Conservation (phyloP, 2,329 filamentous ascomycete species). For the Diaporthe sp. region DNA sequence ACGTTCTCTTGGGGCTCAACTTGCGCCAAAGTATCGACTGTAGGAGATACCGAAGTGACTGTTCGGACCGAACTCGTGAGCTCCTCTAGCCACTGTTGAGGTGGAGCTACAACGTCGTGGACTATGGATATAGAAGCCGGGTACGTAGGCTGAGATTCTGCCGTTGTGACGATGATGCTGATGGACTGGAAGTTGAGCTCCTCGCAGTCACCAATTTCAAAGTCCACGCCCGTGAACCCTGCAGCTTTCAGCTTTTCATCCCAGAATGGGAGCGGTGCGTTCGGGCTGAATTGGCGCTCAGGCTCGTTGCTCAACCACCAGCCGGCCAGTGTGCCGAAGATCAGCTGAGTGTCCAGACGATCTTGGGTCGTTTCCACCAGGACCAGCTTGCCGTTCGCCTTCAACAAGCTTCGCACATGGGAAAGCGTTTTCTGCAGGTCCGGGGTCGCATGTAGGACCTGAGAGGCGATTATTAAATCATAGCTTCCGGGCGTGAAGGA, state of each 20-base stretch:
- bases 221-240: not conserved
- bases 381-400: slow-evolving; percentile 51
- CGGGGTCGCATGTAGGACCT: slow-evolving; percentile 47
- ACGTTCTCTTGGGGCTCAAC: too few species aligned
- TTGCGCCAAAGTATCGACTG: too few species aligned
- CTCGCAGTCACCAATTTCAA: not conserved
- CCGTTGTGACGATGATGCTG: not conserved
- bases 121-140: too few species aligned
- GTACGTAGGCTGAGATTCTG: not conserved
- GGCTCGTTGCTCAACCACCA: slow-evolving; percentile 50
- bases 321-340: slow-evolving; percentile 52
- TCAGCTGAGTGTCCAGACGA: slow-evolving; percentile 23
- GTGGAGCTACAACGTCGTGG: too few species aligned
- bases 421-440: slow-evolving; percentile 40
- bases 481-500: slow-evolving; percentile 38
- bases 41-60: too few species aligned
- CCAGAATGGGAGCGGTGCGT: not conserved
- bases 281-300: not conserved
- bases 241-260: not conserved
- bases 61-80: too few species aligned
- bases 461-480: slow-evolving; percentile 48
- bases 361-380: slow-evolving; percentile 37
- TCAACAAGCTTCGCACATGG: slow-evolving; percentile 46
- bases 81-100: too few species aligned
- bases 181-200: not conserved